Percentiles rank a stretch among this genome's conserved stretches.
Conservation (phyloP, 805 yeast species). For the Kuraishia capsulata region DNA sequence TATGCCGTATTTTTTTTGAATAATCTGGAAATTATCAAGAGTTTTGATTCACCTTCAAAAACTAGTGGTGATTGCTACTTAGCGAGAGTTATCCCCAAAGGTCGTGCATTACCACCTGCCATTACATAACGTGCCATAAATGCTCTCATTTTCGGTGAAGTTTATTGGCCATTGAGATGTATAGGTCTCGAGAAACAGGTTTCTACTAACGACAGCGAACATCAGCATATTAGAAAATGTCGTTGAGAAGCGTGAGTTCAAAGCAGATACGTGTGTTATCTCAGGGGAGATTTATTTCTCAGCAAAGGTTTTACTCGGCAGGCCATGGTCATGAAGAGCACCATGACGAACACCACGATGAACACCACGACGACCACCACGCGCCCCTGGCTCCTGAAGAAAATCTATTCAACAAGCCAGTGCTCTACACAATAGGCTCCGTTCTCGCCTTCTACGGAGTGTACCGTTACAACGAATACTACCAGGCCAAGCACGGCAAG, state of each 20-base stretch:
- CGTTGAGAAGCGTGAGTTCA: background rate
- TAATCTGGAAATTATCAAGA: no score
- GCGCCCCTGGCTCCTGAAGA: constrained; percentile 6
- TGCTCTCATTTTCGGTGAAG: no score
- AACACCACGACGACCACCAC: constrained; percentile 7
- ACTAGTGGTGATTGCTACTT: no score
- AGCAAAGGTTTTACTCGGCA: constrained; percentile 3
- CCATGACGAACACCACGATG: constrained; percentile 4
- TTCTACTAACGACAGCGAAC: no score
- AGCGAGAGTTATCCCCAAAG: no score
- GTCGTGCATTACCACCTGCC: no score
- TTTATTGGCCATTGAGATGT: no score
- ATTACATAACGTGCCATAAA: no score
- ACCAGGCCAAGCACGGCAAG: constrained; percentile 30
- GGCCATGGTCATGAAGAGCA: background rate
- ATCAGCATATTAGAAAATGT: no score
- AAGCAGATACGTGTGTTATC: background rate
- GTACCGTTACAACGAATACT: constrained; percentile 38
- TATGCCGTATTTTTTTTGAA: no score
- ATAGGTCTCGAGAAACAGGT: no score
- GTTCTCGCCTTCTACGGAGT: constrained; percentile 26
- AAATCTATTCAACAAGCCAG: constrained; percentile 3
- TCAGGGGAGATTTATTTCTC: background rate
- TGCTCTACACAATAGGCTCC: constrained; percentile 4
- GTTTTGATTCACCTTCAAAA: no score